Conservation (phyloP, 2,329 filamentous ascomycete species). For the Nigrospora oryzae region DNA sequence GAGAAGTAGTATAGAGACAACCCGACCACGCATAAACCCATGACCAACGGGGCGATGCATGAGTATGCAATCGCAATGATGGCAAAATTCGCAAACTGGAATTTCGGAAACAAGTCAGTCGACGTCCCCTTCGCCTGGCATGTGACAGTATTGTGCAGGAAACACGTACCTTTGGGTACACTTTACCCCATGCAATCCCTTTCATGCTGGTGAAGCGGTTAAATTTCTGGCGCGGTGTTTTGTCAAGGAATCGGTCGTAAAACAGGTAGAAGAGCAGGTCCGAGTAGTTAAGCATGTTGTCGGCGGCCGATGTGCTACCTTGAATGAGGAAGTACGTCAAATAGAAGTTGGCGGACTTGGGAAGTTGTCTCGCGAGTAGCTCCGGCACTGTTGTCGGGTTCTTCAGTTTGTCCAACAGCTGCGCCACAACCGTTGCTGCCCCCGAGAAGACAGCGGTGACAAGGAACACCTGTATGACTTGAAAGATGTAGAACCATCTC, state of each 20-base stretch:
- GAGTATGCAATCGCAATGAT: slow-evolving; percentile 56
- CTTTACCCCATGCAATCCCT: slow-evolving; percentile 58
- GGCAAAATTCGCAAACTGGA: slow-evolving; percentile 21
- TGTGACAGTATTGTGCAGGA: slow-evolving; percentile 48
- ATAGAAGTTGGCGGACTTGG: slow-evolving; percentile 68
- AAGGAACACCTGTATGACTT: slow-evolving; percentile 78
- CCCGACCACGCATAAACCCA: slow-evolving; percentile 62
- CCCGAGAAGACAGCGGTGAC: slow-evolving; percentile 72
- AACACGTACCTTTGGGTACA: slow-evolving; percentile 46
- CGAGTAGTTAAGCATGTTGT: slow-evolving; percentile 51
- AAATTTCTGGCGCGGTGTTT: slow-evolving; percentile 65
- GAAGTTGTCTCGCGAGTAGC: slow-evolving; percentile 54
- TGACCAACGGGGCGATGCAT: slow-evolving; percentile 63
- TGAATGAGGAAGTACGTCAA: slow-evolving; percentile 71
- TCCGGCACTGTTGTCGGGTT: slow-evolving; percentile 25
- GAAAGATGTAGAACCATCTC: slow-evolving; percentile 72
- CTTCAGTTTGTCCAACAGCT: slow-evolving; percentile 14
- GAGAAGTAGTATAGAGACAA: slow-evolving; percentile 65
- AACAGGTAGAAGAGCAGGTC: slow-evolving; percentile 58
- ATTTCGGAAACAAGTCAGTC: slow-evolving; percentile 3
- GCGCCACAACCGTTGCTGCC: slow-evolving; percentile 16
- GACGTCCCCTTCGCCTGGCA: slow-evolving; percentile 5
- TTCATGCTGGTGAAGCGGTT: slow-evolving; percentile 52
- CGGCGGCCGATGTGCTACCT: slow-evolving; percentile 58
- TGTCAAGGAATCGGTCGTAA: slow-evolving; percentile 57